Evolutionary conservation across 1,284 basidiomycete species (phyloP).

Genomic region (Naganishia sp.): DNA sequence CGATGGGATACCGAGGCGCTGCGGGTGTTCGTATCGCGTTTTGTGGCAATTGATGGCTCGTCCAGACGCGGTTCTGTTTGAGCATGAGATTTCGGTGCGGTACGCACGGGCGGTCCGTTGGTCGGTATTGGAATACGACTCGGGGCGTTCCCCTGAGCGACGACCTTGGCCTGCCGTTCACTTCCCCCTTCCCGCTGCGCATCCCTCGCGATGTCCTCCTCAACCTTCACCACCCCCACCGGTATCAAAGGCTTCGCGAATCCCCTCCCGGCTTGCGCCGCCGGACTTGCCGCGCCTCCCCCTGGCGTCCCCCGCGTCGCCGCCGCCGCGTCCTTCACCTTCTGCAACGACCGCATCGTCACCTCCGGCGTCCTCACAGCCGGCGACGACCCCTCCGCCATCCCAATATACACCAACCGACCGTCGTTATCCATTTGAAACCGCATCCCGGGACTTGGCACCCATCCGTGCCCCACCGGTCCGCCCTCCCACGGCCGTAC

Average conservation of each 20-base stretch:
- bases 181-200: neutral
- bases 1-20: neutral
- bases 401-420: conserved; percentile 7
- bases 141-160: too few relatives aligned
- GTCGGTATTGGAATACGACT: too few relatives aligned
- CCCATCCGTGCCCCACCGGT: neutral
- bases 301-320: neutral
- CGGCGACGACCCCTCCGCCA: neutral
- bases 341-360: neutral
- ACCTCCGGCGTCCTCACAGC: neutral
- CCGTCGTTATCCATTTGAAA: conserved; percentile 8
- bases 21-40: neutral
- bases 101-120: too few relatives aligned
- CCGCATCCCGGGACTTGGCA: conserved; percentile 11
- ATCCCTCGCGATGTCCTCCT: neutral
- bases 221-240: neutral
- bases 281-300: neutral
- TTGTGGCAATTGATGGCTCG: neutral
- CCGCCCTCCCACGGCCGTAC: neutral
- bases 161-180: neutral
- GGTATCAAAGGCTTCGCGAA: neutral
- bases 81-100: too few relatives aligned
- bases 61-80: too few relatives aligned
- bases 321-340: neutral
- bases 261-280: neutral